These are phyloP conservation scores for Aspergillus sparsus DNA, from an alignment of 495 filamentous ascomycete species.

Conservation along the genomic window DNA sequence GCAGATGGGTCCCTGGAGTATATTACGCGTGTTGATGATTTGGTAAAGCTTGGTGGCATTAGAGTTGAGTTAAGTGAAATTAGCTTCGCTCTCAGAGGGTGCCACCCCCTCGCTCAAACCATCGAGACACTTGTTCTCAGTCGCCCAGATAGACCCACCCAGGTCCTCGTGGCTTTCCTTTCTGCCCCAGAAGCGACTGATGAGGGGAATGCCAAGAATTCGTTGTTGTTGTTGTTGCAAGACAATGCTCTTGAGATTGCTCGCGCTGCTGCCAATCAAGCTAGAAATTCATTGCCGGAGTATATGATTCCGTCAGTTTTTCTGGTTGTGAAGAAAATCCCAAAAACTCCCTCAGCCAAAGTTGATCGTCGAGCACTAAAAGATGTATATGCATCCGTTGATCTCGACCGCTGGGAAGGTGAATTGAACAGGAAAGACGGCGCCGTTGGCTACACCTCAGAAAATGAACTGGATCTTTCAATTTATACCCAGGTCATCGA, in stretches of 20 bases:
- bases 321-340: slow-evolving; percentile 32
- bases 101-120: slow-evolving; percentile 33
- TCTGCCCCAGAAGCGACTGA: slow-evolving; percentile 24
- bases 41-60: slow-evolving; percentile 42
- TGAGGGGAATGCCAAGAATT: neutral
- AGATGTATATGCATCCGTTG: slow-evolving; percentile 28
- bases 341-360: slow-evolving; percentile 38
- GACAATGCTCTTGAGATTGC: slow-evolving; percentile 26
- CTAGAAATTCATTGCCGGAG: slow-evolving; percentile 28
- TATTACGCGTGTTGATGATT: slow-evolving; percentile 39
- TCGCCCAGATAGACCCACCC: slow-evolving; percentile 33
- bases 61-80: slow-evolving; percentile 43
- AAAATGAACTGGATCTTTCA: slow-evolving; percentile 2
- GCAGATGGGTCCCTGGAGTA: slow-evolving; percentile 47
- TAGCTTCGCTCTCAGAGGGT: slow-evolving; percentile 33
- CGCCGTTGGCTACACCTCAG: slow-evolving; percentile 1
- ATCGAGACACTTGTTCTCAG: slow-evolving; percentile 32
- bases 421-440: slow-evolving; percentile 23
- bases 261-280: slow-evolving; percentile 27
- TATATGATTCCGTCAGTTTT: slow-evolving; percentile 41
- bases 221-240: slow-evolving; percentile 20
- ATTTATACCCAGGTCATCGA: slow-evolving; percentile 23
- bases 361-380: slow-evolving; percentile 35
- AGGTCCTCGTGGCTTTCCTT: slow-evolving; percentile 39
- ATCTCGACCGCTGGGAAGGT: slow-evolving; percentile 36